Conservation (phyloP, 495 filamentous ascomycete species). For the Glutinoglossum americanum region DNA sequence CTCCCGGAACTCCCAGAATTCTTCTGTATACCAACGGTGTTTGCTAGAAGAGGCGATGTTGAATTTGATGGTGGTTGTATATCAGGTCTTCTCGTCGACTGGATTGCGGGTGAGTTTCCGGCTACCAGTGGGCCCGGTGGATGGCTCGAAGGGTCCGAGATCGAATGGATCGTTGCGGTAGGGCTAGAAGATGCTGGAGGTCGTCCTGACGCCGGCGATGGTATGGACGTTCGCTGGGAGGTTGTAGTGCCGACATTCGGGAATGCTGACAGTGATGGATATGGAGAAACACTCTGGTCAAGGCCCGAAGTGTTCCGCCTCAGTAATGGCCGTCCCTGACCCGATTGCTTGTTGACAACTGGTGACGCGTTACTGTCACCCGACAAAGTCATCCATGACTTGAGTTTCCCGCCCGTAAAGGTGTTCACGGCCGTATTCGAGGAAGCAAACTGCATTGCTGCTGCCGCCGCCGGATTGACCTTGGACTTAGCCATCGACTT, state of each 20-base stretch:
- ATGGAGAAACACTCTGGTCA: neutral
- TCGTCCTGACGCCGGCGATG: neutral
- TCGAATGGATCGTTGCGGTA: neutral
- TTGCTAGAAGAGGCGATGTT: neutral
- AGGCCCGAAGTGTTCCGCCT: too few relatives aligned
- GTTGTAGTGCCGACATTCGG: neutral
- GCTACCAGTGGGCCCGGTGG: neutral
- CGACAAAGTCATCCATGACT: conserved; percentile 38
- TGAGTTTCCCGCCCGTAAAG: conserved; percentile 43
- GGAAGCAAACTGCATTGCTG: conserved; percentile 25
- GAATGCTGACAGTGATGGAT: neutral
- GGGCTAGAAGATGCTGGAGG: neutral
- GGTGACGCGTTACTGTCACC: neutral
- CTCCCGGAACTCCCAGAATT: neutral
- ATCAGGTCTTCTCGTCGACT: neutral
- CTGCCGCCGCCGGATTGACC: neutral
- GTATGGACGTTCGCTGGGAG: neutral
- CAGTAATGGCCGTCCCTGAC: neutral
- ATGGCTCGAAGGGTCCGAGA: neutral
- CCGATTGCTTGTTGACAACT: neutral
- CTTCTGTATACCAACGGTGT: neutral
- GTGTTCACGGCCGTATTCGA: conserved; percentile 49
- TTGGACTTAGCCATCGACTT: neutral
- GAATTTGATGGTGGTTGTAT: neutral
- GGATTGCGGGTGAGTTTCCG: neutral